These are phyloP conservation scores for Nicotiana benthamiana DNA, from an alignment of 257 asterid species.

Conservation along the genomic window DNA sequence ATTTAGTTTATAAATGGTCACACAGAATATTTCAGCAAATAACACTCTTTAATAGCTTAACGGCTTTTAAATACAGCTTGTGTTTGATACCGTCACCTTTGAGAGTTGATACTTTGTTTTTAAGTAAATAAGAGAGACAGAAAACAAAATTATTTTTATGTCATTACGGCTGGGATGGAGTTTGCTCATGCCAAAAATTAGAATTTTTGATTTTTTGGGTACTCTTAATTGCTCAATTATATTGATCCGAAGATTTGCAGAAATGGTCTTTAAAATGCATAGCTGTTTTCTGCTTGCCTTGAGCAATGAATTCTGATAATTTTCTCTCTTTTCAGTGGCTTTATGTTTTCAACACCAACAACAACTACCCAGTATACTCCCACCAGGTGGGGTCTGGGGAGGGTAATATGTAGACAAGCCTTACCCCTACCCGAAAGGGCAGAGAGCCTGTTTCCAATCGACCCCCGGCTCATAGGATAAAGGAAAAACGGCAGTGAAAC, in stretches of 20 bases:
- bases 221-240: background rate
- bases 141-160: background rate
- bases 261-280: background rate
- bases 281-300: background rate
- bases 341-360: no score
- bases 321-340: constrained; percentile 5
- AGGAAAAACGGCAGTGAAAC: no score
- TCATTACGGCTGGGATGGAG: background rate
- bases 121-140: background rate
- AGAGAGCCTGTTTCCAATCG: no score
- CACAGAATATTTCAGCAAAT: background rate
- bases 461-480: no score
- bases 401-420: no score
- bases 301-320: background rate
- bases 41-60: background rate
- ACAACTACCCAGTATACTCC: no score
- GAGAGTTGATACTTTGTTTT: background rate
- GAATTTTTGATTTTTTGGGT: background rate
- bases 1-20: background rate
- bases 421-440: no score
- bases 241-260: background rate
- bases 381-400: no score
- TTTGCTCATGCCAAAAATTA: background rate
- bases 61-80: background rate
- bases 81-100: background rate